These are phyloP conservation scores for Penicillium sclerotiorum DNA, from an alignment of 2,329 filamentous ascomycete genomes.

Conservation along the genomic window DNA sequence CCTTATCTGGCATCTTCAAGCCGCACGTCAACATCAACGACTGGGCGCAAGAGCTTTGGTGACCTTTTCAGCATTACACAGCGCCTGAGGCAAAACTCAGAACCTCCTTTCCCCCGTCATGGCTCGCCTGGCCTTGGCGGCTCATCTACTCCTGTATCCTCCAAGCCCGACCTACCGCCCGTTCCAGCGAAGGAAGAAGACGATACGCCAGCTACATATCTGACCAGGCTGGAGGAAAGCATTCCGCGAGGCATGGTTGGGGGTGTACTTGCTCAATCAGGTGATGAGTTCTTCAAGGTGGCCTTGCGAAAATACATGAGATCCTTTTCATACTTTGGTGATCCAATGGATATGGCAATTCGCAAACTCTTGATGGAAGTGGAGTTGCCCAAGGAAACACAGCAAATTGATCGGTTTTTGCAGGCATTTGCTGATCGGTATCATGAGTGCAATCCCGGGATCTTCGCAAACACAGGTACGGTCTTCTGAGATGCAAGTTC, in stretches of 20 bases:
- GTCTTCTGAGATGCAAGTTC: neutral
- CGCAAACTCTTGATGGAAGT: conserved; percentile 96
- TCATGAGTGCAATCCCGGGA: conserved; percentile 96
- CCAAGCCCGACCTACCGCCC: conserved; percentile 66
- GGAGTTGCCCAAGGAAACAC: conserved; percentile 93
- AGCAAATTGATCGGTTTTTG: conserved; percentile 93
- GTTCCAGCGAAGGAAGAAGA: conserved; percentile 81
- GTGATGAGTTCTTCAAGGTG: conserved; percentile 78
- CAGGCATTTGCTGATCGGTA: conserved; percentile 96
- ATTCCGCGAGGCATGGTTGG: conserved; percentile 82
- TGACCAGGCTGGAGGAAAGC: conserved; percentile 78
- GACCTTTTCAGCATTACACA: conserved; percentile 77
- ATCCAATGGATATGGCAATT: conserved; percentile 97
- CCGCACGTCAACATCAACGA: conserved; percentile 79
- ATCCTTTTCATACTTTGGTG: conserved; percentile 90
- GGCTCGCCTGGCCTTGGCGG: conserved; percentile 62
- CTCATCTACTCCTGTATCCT: conserved; percentile 70
- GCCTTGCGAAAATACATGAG: conserved; percentile 95
- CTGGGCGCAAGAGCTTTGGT: conserved; percentile 88
- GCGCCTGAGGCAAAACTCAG: conserved; percentile 79
- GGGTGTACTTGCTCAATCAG: conserved; percentile 80
- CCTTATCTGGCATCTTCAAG: conserved; percentile 59
- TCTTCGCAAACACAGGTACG: conserved; percentile 74
- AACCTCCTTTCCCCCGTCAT: conserved; percentile 66
- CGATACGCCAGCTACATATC: conserved; percentile 87